Base-by-base conservation (phyloP, 768 basidiomycete genomes). In the Cubamyces lactineus region DNA sequence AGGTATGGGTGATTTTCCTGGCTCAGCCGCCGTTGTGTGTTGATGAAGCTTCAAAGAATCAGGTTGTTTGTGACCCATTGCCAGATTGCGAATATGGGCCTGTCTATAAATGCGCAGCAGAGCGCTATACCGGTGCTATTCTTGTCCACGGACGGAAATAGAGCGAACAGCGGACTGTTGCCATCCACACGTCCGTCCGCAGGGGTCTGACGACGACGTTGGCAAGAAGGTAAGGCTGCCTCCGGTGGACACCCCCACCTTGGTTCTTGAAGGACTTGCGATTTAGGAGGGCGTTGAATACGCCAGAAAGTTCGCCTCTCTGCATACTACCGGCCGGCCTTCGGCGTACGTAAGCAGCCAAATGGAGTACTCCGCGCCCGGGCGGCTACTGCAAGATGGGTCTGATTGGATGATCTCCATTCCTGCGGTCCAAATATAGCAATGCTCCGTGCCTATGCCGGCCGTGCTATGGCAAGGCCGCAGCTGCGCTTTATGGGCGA, bases 341-440 rank as follows among this genome's bases (percentile, higher is more conserved):
- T 49, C 49, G 57, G 49, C 49, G 57, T 59, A 51, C 19, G 57
- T 59, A 51, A 59, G 26, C 49, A 5, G 0, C 57, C 49, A 51
- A 30, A 59, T 28, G 39, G 40, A 15, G 48, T n/a, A 41, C 5
- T 9, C 4, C 6, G 6, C 24, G 16, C 24, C 57, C 57, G 57
- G 39, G n/a, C 21, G 24, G 11, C 8, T 3, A 12, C 57, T 40
- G n/a, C n/a, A n/a, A n/a, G n/a, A n/a, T n/a, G n/a, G n/a, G n/a
- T 11, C 12, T 58, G 49, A 58, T 51, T 51, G 49, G 41, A 46
- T 16, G 13, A n/a, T 12, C 47, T 23, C 51, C 46, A 24, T 19
- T 39, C n/a, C 15, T 11, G 21, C 3, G 4, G 23, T 23, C 57
- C 28, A 45, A 34, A 51, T 51, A 34, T 43, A 47, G 57, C 3